A percentile compares a stretch with the other conserved stretches of the same genome.
Conservation (phyloP, 2,329 filamentous ascomycete genomes). For the Ampelomyces quisqualis region DNA sequence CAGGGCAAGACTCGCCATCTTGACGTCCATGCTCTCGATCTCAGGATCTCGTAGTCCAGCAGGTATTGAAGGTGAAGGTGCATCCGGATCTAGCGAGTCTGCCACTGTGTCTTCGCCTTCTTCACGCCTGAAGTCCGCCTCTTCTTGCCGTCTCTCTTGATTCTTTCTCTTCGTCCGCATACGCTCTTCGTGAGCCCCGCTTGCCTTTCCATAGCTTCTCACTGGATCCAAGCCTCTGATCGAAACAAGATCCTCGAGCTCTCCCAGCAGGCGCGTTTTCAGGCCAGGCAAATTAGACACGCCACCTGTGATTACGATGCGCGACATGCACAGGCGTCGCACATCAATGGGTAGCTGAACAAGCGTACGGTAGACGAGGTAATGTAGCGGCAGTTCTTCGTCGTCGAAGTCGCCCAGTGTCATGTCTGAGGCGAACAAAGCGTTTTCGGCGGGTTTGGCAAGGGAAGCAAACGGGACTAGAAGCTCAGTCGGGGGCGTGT, state of each 20-base stretch:
- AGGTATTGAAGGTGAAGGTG: slow-evolving; percentile 14
- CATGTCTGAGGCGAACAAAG: slow-evolving; percentile 65
- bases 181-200: slow-evolving; percentile 33
- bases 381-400: slow-evolving; percentile 75
- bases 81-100: slow-evolving; percentile 18
- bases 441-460: slow-evolving; percentile 71
- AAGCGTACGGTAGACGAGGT: slow-evolving; percentile 74
- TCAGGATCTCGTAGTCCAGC: slow-evolving; percentile 53
- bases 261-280: slow-evolving; percentile 72
- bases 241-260: slow-evolving; percentile 67
- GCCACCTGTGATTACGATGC: slow-evolving; percentile 83
- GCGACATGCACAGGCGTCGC: slow-evolving; percentile 80
- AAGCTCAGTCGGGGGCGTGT: slow-evolving; percentile 53
- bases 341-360: slow-evolving; percentile 78
- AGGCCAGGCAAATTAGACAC: slow-evolving; percentile 77
- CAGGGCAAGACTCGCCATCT: slow-evolving; percentile 54
- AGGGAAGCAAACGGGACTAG: slow-evolving; percentile 69
- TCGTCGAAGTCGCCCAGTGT: slow-evolving; percentile 70
- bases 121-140: slow-evolving; percentile 18
- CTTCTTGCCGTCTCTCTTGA: slow-evolving; percentile 26
- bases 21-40: slow-evolving; percentile 59
- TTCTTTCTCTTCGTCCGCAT: slow-evolving; percentile 28
- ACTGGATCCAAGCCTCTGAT: slow-evolving; percentile 76
- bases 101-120: slow-evolving; percentile 28
- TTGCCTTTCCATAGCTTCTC: slow-evolving; percentile 64